These are phyloP conservation scores for Exophiala calicioides DNA, from an alignment of 2,329 filamentous ascomycete species.

Conservation along the genomic window DNA sequence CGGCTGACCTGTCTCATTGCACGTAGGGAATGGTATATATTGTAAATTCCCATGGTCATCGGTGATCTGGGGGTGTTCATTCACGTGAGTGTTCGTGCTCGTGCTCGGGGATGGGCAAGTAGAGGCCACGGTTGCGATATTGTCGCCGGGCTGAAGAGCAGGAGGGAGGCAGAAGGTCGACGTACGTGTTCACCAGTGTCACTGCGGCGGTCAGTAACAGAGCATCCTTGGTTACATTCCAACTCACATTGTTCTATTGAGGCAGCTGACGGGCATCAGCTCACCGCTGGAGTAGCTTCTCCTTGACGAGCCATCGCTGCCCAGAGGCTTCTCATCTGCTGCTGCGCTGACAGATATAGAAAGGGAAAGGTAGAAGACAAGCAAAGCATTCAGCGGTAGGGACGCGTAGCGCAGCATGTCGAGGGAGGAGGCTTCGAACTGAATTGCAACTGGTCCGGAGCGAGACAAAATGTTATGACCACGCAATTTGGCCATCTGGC, in stretches of 20 bases:
- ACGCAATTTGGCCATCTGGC: conserved; percentile 1
- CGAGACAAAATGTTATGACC: too few species aligned
- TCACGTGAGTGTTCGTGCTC: conserved; percentile 15
- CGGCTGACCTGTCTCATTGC: conserved; percentile 78
- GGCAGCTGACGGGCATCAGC: conserved; percentile 68
- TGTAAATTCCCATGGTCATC: conserved; percentile 78
- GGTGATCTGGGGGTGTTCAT: conserved; percentile 61
- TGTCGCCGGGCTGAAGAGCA: background rate
- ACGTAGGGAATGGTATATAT: conserved; percentile 87
- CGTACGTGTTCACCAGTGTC: conserved; percentile 79
- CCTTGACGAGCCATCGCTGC: conserved; percentile 9
- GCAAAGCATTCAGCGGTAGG: conserved; percentile 19
- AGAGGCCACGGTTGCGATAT: conserved; percentile 7
- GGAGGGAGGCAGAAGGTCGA: conserved; percentile 6
- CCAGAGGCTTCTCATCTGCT: conserved; percentile 12
- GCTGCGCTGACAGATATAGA: conserved; percentile 24
- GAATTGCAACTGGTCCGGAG: too few species aligned
- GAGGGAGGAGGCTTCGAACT: too few species aligned
- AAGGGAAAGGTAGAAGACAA: conserved; percentile 28
- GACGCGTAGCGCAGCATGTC: conserved; percentile 20
- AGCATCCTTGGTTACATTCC: background rate
- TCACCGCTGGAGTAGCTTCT: conserved; percentile 56
- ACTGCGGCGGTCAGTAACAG: conserved; percentile 46
- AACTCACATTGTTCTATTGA: conserved; percentile 71
- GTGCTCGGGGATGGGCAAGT: background rate